These are phyloP conservation scores for Fusarium newnesense DNA, from an alignment of 2,329 filamentous ascomycete species.

Conservation along the genomic window DNA sequence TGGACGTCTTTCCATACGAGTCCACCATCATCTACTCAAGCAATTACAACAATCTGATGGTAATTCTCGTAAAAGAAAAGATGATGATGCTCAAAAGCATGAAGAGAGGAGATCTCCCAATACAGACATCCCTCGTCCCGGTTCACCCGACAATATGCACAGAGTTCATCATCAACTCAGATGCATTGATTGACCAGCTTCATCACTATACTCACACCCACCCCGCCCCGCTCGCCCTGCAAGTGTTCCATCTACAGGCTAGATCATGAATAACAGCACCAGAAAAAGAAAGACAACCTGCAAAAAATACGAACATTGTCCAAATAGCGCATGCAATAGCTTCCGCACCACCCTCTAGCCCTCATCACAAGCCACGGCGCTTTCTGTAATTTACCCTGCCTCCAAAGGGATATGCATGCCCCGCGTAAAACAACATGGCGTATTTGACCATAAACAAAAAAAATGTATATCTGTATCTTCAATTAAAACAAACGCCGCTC, in stretches of 20 bases:
- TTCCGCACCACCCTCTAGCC: slow-evolving; percentile 15
- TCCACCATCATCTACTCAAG: background rate
- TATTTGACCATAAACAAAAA: background rate
- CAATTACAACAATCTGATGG: background rate
- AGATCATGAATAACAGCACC: background rate
- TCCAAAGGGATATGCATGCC: slow-evolving; percentile 12
- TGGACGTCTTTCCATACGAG: background rate
- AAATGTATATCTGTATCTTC: background rate
- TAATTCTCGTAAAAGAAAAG: background rate
- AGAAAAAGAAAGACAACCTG: background rate
- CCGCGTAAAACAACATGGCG: slow-evolving; percentile 7
- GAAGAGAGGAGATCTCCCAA: background rate
- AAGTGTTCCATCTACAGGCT: background rate
- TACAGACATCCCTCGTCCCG: background rate
- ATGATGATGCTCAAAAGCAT: background rate
- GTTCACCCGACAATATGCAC: slow-evolving; percentile 23
- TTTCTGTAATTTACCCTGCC: slow-evolving; percentile 5
- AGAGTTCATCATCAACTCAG: slow-evolving; percentile 1
- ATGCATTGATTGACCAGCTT: background rate
- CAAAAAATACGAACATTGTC: slow-evolving; percentile 16
- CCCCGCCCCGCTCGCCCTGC: background rate
- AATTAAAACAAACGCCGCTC: slow-evolving; percentile 13
- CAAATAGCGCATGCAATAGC: background rate
- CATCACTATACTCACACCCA: slow-evolving; percentile 18
- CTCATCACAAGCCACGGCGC: slow-evolving; percentile 8